Percentiles rank a stretch among this genome's conserved stretches.
Evolutionary conservation across 306 rosid genomes (phyloP).

Genomic region (Crotalaria pallida): DNA sequence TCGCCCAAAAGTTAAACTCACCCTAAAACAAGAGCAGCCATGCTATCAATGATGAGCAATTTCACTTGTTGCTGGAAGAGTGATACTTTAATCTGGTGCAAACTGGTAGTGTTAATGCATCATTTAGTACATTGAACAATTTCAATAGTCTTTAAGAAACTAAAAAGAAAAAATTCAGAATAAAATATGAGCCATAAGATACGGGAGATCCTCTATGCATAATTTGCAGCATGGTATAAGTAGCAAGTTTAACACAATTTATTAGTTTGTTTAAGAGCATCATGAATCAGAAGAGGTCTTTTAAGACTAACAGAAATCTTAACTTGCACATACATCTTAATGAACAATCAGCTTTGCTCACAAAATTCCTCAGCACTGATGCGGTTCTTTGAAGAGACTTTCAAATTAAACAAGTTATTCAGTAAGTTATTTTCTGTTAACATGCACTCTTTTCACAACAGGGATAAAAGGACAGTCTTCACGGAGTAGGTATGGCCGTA

Average conservation of each 20-base stretch:
- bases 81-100: slow-evolving; percentile 73
- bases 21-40: slow-evolving; percentile 86
- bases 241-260: not conserved
- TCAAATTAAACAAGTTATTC: not conserved
- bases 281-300: not conserved
- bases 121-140: slow-evolving; percentile 10
- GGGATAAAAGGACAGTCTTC: not conserved
- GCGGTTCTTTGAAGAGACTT: not conserved
- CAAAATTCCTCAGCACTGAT: not conserved
- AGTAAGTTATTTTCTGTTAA: not conserved
- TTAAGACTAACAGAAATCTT: not conserved
- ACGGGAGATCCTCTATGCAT: not conserved
- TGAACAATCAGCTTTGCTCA: not conserved
- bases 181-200: slow-evolving; percentile 1
- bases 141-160: not conserved
- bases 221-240: not conserved
- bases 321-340: slow-evolving; percentile 1
- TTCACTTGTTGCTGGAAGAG: slow-evolving; percentile 75
- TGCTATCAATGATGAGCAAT: slow-evolving; percentile 82
- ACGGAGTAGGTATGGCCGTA: not conserved
- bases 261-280: not conserved
- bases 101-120: slow-evolving; percentile 41
- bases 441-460: slow-evolving; percentile 1
- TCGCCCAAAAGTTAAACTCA: slow-evolving; percentile 31
- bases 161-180: not conserved